Percentiles rank a stretch among this genome's conserved stretches.
Evolutionary conservation across 2,329 filamentous ascomycete genomes (phyloP).

Genomic region (Pseudogymnoascus sp.): DNA sequence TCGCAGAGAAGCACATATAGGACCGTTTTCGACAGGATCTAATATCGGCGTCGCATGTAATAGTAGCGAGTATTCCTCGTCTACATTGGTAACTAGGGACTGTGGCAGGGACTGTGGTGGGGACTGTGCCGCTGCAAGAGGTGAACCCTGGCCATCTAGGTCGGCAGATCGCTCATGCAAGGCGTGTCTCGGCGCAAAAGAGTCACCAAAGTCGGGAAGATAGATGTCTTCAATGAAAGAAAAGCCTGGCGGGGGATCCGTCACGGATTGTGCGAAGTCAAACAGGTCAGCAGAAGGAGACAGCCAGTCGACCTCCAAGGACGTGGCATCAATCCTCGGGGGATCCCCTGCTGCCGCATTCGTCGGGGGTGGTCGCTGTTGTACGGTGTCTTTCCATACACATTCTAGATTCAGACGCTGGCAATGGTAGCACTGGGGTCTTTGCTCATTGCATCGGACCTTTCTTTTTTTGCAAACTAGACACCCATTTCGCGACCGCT

Average conservation of each 20-base stretch:
- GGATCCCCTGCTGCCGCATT: not conserved
- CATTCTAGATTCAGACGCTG: not conserved
- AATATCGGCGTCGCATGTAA: constrained; percentile 3
- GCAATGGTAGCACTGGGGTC: constrained; percentile 4
- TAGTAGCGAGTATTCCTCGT: constrained; percentile 7
- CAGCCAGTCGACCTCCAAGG: constrained; percentile 1
- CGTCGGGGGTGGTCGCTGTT: not conserved
- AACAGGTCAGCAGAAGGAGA: constrained; percentile 6
- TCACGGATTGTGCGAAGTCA: not conserved
- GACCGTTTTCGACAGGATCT: not conserved
- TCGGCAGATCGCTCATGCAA: not conserved
- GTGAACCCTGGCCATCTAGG: not conserved
- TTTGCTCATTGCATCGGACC: constrained; percentile 3
- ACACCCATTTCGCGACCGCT: constrained; percentile 1
- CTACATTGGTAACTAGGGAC: not conserved
- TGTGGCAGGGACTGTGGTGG: not conserved
- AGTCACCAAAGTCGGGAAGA: not conserved
- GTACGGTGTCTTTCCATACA: not conserved
- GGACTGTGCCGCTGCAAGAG: not conserved
- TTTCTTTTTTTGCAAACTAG: constrained; percentile 1
- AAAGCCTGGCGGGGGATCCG: not conserved
- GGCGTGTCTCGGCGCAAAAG: not conserved
- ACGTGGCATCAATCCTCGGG: not conserved
- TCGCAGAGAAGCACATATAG: not conserved
- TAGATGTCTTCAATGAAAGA: constrained; percentile 2